These are phyloP conservation scores for Monilinia aucupariae DNA, from an alignment of 2,329 filamentous ascomycete species.

Conservation along the genomic window DNA sequence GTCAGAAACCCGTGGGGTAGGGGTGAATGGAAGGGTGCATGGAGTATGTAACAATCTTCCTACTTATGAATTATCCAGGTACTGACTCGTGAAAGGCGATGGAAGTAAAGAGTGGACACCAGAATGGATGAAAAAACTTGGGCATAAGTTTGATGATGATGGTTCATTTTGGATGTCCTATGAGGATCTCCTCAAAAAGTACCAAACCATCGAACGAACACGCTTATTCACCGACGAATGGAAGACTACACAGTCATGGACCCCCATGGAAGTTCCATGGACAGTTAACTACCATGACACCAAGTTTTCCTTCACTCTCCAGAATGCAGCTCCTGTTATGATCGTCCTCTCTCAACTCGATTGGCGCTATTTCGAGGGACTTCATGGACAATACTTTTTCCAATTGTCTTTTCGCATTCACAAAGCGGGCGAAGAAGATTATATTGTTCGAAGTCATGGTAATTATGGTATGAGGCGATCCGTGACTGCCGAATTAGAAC, in stretches of 20 bases:
- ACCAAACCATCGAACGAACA: conserved; percentile 54
- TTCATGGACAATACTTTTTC: conserved; percentile 52
- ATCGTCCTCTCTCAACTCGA: conserved; percentile 58
- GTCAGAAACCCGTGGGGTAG: conserved; percentile 53
- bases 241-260: conserved; percentile 56
- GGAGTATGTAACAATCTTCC: conserved; percentile 32
- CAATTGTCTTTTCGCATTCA: conserved; percentile 46
- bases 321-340: conserved; percentile 50
- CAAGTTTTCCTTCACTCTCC: conserved; percentile 54
- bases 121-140: conserved; percentile 52
- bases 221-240: conserved; percentile 55
- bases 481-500: conserved; percentile 52
- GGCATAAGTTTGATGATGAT: conserved; percentile 56
- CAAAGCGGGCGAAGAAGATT: conserved; percentile 48
- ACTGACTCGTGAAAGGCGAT: conserved; percentile 35
- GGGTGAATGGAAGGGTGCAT: conserved; percentile 55
- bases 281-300: conserved; percentile 53
- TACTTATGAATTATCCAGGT: not conserved
- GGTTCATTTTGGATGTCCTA: conserved; percentile 61
- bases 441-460: conserved; percentile 50
- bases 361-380: conserved; percentile 54
- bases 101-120: conserved; percentile 58
- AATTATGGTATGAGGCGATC: conserved; percentile 47
- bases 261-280: conserved; percentile 56
- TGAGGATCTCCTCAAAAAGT: conserved; percentile 56